Base-by-base conservation (phyloP, 163 green algal species). In the Volvox carteri region DNA sequence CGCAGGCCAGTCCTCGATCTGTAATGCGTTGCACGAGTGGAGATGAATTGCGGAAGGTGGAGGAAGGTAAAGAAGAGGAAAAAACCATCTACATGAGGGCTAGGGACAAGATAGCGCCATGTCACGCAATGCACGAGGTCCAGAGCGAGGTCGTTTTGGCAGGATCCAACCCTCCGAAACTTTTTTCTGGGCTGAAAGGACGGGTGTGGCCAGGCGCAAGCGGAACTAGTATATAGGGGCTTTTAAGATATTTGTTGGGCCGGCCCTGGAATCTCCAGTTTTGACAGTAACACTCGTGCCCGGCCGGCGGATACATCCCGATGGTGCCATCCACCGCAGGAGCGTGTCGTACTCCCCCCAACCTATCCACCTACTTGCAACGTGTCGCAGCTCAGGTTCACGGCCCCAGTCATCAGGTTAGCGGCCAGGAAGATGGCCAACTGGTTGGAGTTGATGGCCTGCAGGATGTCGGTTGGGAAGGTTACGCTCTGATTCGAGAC, bases 351-450 rank as follows among this genome's bases (percentile, higher is more conserved):
- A 65, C 0, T 35, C 14, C 39, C 50, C 58, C 21, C n/a, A n/a
- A n/a, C n/a, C n/a, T n/a, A n/a, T n/a, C n/a, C n/a, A n/a, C n/a
- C n/a, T n/a, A 93, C 87, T 4, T 50, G 46, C 73, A 98, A 86
- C 4, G 96, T 97, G 88, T 97, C 72, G 9, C 95, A 37, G 0
- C 41, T 37, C 46, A 93, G 78, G 74, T 93, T 94, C 56, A 93
- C 68, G 0, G 52, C 52, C 12, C 84, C 91, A 30, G 91, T 94
- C 41, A 93, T 41, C 60, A 94, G 52, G 67, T 94, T 94, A 50
- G 86, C 91, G 6, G 46, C 33, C 60, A 94, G 67, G 84, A 94
- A 94, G 9, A 92, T 46, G 0, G 85, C 11, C 90, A 94, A 67
- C 76, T 88, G 90, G 78, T 91, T 93, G 78, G 56, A 19, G 42